Evolutionary conservation across 495 filamentous ascomycete species (phyloP).

Genomic region (Penicillium maclennaniae): DNA sequence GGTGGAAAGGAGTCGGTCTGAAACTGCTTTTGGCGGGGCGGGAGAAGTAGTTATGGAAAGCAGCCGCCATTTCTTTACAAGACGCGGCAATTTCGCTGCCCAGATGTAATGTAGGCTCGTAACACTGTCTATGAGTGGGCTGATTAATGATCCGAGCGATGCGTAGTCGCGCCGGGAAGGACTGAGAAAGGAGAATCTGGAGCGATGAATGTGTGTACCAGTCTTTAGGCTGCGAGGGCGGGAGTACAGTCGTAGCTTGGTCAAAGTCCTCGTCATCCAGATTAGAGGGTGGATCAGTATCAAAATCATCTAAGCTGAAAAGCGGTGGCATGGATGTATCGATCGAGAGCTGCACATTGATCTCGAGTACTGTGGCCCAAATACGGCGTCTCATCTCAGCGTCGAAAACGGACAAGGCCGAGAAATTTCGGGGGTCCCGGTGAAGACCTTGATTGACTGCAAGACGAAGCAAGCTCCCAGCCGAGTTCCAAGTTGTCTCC

Average conservation of each 20-base stretch:
- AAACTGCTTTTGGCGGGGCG: neutral
- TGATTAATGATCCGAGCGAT: slow-evolving; percentile 40
- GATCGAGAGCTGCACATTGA: slow-evolving; percentile 47
- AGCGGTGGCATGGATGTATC: slow-evolving; percentile 47
- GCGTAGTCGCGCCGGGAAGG: slow-evolving; percentile 37
- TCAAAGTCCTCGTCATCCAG: slow-evolving; percentile 50
- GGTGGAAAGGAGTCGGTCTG: slow-evolving; percentile 28
- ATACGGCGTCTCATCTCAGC: slow-evolving; percentile 51
- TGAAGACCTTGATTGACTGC: slow-evolving; percentile 53
- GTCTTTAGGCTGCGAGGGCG: slow-evolving; percentile 23
- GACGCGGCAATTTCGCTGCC: slow-evolving; percentile 28
- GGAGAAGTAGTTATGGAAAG: slow-evolving; percentile 5
- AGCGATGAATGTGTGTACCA: slow-evolving; percentile 45
- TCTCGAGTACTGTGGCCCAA: slow-evolving; percentile 57
- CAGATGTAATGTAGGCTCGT: slow-evolving; percentile 37
- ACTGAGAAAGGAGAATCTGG: slow-evolving; percentile 42
- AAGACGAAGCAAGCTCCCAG: slow-evolving; percentile 43
- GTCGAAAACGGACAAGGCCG: slow-evolving; percentile 40
- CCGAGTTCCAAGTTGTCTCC: slow-evolving; percentile 46
- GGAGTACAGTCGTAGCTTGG: slow-evolving; percentile 20
- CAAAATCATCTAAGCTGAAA: slow-evolving; percentile 48
- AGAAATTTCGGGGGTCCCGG: slow-evolving; percentile 49
- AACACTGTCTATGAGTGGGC: slow-evolving; percentile 36
- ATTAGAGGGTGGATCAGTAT: slow-evolving; percentile 49
- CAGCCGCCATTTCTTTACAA: slow-evolving; percentile 19